These are phyloP conservation scores for Meripilus lineatus DNA, from an alignment of 1,284 basidiomycete species.

Conservation along the genomic window DNA sequence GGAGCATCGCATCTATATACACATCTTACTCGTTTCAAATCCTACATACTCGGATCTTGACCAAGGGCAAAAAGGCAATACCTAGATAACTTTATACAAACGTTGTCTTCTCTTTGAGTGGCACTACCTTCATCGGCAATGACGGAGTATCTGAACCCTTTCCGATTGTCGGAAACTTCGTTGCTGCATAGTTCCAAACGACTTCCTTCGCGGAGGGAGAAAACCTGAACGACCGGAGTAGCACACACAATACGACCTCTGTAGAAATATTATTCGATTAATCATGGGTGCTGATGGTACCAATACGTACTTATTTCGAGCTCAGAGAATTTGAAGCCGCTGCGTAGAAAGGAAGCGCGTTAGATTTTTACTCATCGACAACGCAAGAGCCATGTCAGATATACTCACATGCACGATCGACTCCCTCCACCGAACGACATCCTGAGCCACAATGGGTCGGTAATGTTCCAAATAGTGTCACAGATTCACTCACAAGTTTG, in stretches of 20 bases:
- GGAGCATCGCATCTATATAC: no score
- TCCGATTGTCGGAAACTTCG: slow-evolving; percentile 13
- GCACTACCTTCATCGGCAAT: slow-evolving; percentile 1
- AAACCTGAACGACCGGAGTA: slow-evolving; percentile 9
- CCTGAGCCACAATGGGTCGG: slow-evolving; percentile 10
- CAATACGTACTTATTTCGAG: slow-evolving; percentile 27
- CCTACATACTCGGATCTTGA: no score
- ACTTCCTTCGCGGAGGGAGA: slow-evolving; percentile 7
- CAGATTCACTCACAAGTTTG: slow-evolving; percentile 12
- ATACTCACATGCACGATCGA: slow-evolving; percentile 24
- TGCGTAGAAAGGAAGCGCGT: slow-evolving; percentile 3
- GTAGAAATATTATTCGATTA: background rate
- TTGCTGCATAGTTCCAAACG: slow-evolving; percentile 11
- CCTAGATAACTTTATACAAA: no score
- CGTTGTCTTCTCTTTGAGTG: no score
- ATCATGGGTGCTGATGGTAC: background rate
- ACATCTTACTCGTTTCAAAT: no score
- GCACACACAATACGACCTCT: slow-evolving; percentile 13
- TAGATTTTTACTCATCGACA: background rate
- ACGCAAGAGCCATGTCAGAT: background rate
- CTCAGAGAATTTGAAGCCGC: slow-evolving; percentile 26
- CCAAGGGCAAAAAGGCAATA: no score
- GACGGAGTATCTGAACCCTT: slow-evolving; percentile 6
- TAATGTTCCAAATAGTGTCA: background rate
- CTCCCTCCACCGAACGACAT: slow-evolving; percentile 26